A percentile compares a stretch with the other conserved stretches of the same genome.
phyloP scores from a whole-genome alignment of 169 alveolate genomes.

The Cyclospora cayetanensis region DNA sequence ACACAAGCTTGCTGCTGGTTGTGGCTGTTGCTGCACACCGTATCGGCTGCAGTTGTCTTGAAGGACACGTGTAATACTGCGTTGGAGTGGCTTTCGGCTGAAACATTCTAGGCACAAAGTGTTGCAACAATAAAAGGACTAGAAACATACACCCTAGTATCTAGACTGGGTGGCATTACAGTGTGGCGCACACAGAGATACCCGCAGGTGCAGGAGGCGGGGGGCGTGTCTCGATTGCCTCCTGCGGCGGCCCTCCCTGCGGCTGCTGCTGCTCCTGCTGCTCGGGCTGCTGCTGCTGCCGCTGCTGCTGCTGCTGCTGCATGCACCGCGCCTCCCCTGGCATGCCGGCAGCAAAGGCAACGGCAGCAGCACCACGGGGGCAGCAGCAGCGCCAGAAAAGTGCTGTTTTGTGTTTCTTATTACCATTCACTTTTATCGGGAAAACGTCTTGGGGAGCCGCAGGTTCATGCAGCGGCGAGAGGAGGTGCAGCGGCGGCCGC shows the following conservation, averaged over 20 bases:
- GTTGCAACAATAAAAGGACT: too few relatives aligned
- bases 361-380: constrained; percentile 7
- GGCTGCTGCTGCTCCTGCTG: constrained; percentile 16
- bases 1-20: too few relatives aligned
- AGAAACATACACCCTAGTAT: too few relatives aligned
- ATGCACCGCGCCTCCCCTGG: background rate
- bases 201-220: too few relatives aligned
- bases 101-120: too few relatives aligned
- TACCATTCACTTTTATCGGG: background rate
- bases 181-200: too few relatives aligned
- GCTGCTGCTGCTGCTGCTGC: background rate
- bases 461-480: background rate
- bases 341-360: background rate
- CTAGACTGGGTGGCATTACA: too few relatives aligned
- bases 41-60: too few relatives aligned
- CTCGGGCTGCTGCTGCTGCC: background rate
- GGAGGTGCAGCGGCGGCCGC: constrained; percentile 33
- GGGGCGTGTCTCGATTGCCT: too few relatives aligned
- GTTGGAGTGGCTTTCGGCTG: too few relatives aligned
- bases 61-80: too few relatives aligned
- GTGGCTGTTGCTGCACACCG: too few relatives aligned
- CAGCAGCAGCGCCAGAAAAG: background rate
- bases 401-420: background rate
- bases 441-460: background rate
- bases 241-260: background rate